Base-by-base conservation (phyloP, 1,139 yeast genomes). In the Geotrichum reessii region DNA sequence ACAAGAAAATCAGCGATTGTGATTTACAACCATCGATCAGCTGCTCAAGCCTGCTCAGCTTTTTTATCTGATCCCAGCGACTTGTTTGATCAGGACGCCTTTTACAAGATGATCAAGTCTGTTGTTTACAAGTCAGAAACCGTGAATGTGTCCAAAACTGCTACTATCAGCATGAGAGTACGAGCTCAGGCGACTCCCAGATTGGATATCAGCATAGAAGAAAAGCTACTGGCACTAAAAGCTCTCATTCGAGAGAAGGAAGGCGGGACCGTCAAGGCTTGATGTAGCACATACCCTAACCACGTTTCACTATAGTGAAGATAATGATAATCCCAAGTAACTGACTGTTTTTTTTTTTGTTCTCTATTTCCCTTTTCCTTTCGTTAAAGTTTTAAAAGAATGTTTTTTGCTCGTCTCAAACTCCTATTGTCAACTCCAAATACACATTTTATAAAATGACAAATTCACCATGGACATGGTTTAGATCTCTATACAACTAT, bases 401-500 rank as follows among this genome's bases (percentile, higher is more conserved):
- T 42, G 22, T 42, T 17, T 17, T 19, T 42, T 42, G 12, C 24
- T 47, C 27, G 14, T 47, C 21, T 12, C 22, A 24, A 47, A 47
- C 25, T 47, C 21, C 27, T 21, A 19, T 19, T 17, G n/a, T 24
- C 48, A 21, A n/a, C 48, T 50, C 33, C 33, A 11, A 28, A 28
- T 28, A 28, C 33, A 7, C 33, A 28, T 28, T 28, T 28, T 28
- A 28, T 8, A 21, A 27, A 46, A 55, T 56, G 55, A 27, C 49
- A 27, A 53, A 47, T 9, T 28, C 64, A 33, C 67, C 68, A 11
- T 67, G 70, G 69, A 59, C 63, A 24, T 63, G 66, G 66, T 68
- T 68, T 57, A 57, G 62, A 37, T 62, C 64, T 51, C 27, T 67
- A 2, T 68, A 68, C 54, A 66, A 68, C 56, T 68, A 67, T 56